A percentile compares a stretch with the other conserved stretches of the same genome.
Evolutionary conservation across 2,329 filamentous ascomycete genomes (phyloP).

Genomic region (Calonectria honghensis): DNA sequence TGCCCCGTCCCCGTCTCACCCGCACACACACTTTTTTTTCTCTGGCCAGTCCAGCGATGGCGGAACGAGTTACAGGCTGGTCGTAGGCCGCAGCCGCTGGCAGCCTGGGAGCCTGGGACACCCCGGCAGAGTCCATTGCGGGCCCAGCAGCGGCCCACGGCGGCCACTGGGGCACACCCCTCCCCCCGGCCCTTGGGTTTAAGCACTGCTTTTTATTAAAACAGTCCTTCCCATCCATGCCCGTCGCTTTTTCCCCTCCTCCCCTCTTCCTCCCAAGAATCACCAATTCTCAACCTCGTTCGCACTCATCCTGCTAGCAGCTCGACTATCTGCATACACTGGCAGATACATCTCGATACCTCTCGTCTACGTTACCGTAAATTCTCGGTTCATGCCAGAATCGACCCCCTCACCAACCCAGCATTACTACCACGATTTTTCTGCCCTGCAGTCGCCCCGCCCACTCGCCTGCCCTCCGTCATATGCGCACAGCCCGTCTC

Average conservation of each 20-base stretch:
- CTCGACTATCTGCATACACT: conserved; percentile 42
- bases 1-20: conserved; percentile 45
- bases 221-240: conserved; percentile 56
- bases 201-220: conserved; percentile 57
- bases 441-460: conserved; percentile 38
- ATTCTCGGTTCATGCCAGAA: conserved; percentile 53
- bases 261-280: conserved; percentile 53
- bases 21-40: conserved; percentile 37
- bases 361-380: conserved; percentile 36
- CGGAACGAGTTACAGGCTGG: conserved; percentile 48
- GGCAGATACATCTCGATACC: conserved; percentile 33
- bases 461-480: conserved; percentile 41
- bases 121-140: conserved; percentile 32
- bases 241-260: conserved; percentile 51
- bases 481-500: conserved; percentile 51
- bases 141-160: conserved; percentile 33
- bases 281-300: conserved; percentile 47
- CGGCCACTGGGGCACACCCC: conserved; percentile 43
- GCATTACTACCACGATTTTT: conserved; percentile 45
- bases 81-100: conserved; percentile 36
- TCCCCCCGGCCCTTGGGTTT: conserved; percentile 50
- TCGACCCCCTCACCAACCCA: conserved; percentile 51
- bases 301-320: conserved; percentile 42
- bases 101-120: conserved; percentile 31
- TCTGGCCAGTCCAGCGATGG: conserved; percentile 26